These are phyloP conservation scores for Pinus taeda DNA, from an alignment of 75 land plant genomes.

Conservation along the genomic window DNA sequence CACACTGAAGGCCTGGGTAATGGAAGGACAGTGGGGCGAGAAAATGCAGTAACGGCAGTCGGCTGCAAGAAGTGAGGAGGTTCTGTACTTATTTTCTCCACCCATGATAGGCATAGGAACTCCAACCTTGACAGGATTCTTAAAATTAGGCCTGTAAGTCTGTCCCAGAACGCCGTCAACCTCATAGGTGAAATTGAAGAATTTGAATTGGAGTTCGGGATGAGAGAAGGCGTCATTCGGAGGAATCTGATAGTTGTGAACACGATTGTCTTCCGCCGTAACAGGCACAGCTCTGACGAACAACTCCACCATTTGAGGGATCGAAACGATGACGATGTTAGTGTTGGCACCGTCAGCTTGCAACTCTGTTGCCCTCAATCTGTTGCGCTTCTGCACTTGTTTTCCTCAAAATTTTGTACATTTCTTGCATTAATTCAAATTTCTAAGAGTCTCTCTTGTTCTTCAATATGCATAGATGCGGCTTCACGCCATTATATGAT, in stretches of 20 bases:
- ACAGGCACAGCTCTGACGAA: conserved; percentile 46
- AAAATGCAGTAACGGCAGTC: conserved; percentile 11
- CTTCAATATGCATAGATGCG: too few relatives aligned
- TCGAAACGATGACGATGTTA: conserved; percentile 40
- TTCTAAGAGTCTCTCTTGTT: too few relatives aligned
- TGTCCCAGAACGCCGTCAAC: conserved; percentile 56
- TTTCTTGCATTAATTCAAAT: too few relatives aligned
- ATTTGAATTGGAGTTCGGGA: too few relatives aligned
- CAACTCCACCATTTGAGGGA: conserved; percentile 24
- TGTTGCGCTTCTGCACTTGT: too few relatives aligned
- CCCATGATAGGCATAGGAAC: conserved; percentile 55
- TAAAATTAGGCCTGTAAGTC: conserved; percentile 42
- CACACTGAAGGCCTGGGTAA: background rate
- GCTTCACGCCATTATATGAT: too few relatives aligned
- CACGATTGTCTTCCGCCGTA: conserved; percentile 36
- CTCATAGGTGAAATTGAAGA: conserved; percentile 20
- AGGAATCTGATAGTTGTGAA: conserved; percentile 59
- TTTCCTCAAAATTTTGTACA: too few relatives aligned
- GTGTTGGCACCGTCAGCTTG: too few relatives aligned
- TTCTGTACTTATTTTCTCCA: conserved; percentile 36
- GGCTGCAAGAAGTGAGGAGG: conserved; percentile 22
- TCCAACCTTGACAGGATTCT: conserved; percentile 40
- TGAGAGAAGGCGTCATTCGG: conserved; percentile 43
- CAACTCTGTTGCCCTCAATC: too few relatives aligned
- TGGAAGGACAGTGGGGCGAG: too few relatives aligned